These are phyloP conservation scores for Hyphodiscus sp. DNA, from an alignment of 2,329 filamentous ascomycete species.

Conservation along the genomic window DNA sequence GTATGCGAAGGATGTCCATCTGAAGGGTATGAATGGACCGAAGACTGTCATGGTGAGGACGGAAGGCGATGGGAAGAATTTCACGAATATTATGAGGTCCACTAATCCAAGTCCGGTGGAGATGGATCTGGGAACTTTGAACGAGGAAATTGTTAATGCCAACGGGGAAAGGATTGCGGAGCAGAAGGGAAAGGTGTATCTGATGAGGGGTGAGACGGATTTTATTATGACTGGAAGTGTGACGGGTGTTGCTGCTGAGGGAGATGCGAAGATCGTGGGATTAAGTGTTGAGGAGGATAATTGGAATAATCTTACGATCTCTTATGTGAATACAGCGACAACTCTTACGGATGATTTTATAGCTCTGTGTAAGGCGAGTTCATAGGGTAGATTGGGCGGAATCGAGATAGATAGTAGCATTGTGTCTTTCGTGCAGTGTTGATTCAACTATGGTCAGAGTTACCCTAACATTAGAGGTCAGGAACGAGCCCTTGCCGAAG, in stretches of 20 bases:
- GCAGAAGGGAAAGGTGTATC: constrained; percentile 10
- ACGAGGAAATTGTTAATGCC: constrained; percentile 7
- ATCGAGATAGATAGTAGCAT: too few species aligned
- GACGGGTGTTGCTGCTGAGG: constrained; percentile 1
- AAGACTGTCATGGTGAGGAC: constrained; percentile 7
- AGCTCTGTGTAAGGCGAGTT: not conserved
- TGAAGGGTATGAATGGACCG: constrained; percentile 11
- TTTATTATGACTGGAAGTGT: constrained; percentile 3
- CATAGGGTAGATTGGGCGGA: too few species aligned
- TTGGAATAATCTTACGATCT: constrained; percentile 10
- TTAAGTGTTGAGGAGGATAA: constrained; percentile 7
- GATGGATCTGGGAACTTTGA: constrained; percentile 10
- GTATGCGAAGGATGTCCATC: constrained; percentile 7
- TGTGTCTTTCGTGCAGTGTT: too few species aligned
- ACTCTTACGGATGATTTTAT: constrained; percentile 1
- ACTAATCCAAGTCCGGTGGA: constrained; percentile 9
- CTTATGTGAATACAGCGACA: not conserved
- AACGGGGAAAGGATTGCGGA: constrained; percentile 6
- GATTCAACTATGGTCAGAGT: too few species aligned
- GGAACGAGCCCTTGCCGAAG: too few species aligned
- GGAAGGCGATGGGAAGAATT: constrained; percentile 1
- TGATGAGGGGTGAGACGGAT: constrained; percentile 4
- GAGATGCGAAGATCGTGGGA: constrained; percentile 2
- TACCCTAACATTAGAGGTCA: too few species aligned
- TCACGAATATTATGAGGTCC: constrained; percentile 7